phyloP scores from a whole-genome alignment of 129 eudicot genomes.

The Helichrysum umbraculigerum region DNA sequence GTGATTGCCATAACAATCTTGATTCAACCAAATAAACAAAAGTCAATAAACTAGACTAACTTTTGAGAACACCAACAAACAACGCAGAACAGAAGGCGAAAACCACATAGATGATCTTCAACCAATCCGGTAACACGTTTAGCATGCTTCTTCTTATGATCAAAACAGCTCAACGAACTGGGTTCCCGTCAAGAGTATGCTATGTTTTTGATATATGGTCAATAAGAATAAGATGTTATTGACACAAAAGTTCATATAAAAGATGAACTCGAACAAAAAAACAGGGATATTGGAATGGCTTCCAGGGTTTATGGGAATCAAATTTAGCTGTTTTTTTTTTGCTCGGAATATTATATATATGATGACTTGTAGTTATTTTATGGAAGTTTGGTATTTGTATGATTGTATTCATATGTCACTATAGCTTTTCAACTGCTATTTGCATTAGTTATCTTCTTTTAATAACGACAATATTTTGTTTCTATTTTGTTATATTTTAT shows the following conservation, averaged over 20 bases:
- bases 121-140: constrained; percentile 48
- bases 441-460: constrained; percentile 8
- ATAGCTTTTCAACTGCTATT: constrained; percentile 42
- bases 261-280: constrained; percentile 14
- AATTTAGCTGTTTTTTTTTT: not conserved
- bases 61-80: constrained; percentile 76
- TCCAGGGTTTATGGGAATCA: constrained; percentile 33
- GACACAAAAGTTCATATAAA: not conserved
- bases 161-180: constrained; percentile 12
- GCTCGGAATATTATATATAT: constrained; percentile 13
- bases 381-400: constrained; percentile 12
- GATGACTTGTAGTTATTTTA: constrained; percentile 24
- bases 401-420: constrained; percentile 20
- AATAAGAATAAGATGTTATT: constrained; percentile 10
- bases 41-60: constrained; percentile 41
- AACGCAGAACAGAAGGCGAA: constrained; percentile 77
- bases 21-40: constrained; percentile 17
- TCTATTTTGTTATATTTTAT: not conserved
- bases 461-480: constrained; percentile 12
- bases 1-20: not conserved
- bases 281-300: constrained; percentile 21
- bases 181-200: too few relatives aligned
- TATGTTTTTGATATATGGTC: too few relatives aligned
- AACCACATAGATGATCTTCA: constrained; percentile 70
- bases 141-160: constrained; percentile 37